A percentile compares a stretch with the other conserved stretches of the same genome.
phyloP scores from a whole-genome alignment of 2,329 filamentous ascomycete genomes.

The Penicillium sp. region DNA sequence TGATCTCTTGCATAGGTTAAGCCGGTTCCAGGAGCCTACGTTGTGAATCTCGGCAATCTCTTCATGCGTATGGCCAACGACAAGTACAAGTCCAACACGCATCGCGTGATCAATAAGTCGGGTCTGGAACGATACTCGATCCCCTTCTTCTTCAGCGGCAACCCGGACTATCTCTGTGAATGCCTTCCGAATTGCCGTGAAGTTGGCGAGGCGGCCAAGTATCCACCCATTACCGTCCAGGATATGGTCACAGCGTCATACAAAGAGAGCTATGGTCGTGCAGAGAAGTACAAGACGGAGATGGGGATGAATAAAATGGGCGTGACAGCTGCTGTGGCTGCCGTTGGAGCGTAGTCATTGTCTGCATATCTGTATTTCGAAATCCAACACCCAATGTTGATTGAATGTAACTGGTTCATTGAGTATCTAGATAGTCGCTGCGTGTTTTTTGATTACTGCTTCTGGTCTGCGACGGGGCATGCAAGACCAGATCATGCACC shows the following conservation, averaged over 20 bases:
- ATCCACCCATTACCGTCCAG: slow-evolving; percentile 44
- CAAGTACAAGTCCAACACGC: slow-evolving; percentile 42
- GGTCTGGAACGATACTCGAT: slow-evolving; percentile 42
- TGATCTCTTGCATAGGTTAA: slow-evolving; percentile 17
- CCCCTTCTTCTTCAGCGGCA: slow-evolving; percentile 46
- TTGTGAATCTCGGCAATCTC: slow-evolving; percentile 38
- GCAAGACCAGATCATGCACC: no score
- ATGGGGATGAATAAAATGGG: slow-evolving; percentile 20
- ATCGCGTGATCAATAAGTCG: slow-evolving; percentile 45
- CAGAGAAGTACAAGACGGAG: slow-evolving; percentile 43
- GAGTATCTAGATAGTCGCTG: no score
- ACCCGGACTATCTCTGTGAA: slow-evolving; percentile 44
- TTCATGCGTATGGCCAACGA: slow-evolving; percentile 47
- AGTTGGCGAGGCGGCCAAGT: slow-evolving; percentile 39
- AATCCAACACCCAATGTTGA: background rate
- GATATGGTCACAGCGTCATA: slow-evolving; percentile 43
- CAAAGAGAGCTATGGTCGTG: slow-evolving; percentile 44
- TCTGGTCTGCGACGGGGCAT: no score
- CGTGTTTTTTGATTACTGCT: no score
- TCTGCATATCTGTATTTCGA: background rate
- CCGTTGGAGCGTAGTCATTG: slow-evolving; percentile 21
- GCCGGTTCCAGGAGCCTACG: slow-evolving; percentile 29
- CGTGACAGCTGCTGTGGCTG: slow-evolving; percentile 6
- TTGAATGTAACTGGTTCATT: slow-evolving; percentile 53
- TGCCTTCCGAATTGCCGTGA: slow-evolving; percentile 45